A percentile compares a stretch with the other conserved stretches of the same genome.
phyloP scores from a whole-genome alignment of 1,284 basidiomycete genomes.

The Marasmius sp. region DNA sequence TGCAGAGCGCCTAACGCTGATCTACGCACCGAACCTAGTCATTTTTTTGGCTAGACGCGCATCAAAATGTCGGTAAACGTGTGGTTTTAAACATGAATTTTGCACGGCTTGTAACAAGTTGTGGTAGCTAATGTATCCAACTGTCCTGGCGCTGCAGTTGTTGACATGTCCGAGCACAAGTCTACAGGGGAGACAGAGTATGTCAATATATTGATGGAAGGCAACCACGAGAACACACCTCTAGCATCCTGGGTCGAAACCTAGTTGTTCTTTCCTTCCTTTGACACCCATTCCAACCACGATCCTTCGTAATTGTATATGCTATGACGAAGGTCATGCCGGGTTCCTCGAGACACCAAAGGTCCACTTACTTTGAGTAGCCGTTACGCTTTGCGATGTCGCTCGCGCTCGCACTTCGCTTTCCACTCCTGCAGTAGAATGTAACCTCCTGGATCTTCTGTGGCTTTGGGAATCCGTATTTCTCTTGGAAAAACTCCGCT shows the following conservation, averaged over 20 bases:
- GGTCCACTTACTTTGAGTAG: conserved; percentile 69
- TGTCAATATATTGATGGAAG: no score
- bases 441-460: conserved; percentile 74
- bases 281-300: conserved; percentile 89
- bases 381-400: conserved; percentile 87
- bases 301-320: conserved; percentile 88
- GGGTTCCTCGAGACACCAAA: neutral
- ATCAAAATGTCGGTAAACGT: no score
- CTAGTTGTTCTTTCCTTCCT: conserved; percentile 44
- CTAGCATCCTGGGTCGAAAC: neutral
- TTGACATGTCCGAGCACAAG: no score
- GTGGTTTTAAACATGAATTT: no score
- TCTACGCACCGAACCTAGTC: no score
- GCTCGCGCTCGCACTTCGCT: conserved; percentile 79
- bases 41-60: no score
- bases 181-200: no score
- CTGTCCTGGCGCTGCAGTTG: no score
- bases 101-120: no score
- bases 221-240: no score
- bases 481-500: conserved; percentile 60
- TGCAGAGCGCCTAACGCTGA: no score
- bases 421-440: conserved; percentile 95
- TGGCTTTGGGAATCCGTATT: conserved; percentile 89
- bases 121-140: no score
- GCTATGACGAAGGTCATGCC: conserved; percentile 37